phyloP scores from a whole-genome alignment of 345 rosid genomes.

The Citrus unshiu region DNA sequence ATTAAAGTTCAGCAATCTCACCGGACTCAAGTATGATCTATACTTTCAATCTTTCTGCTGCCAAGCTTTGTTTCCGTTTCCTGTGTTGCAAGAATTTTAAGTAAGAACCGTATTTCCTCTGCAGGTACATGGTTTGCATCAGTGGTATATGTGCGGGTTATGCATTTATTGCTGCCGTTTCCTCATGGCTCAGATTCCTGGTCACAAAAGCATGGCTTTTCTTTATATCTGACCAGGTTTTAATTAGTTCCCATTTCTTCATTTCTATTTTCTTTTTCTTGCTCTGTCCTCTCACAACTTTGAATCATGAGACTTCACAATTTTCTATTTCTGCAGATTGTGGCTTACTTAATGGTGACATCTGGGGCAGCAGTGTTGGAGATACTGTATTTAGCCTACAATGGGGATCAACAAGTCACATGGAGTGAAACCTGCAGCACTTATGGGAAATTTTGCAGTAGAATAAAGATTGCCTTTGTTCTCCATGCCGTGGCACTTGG shows the following conservation, averaged over 20 bases:
- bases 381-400: conserved; percentile 54
- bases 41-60: not conserved
- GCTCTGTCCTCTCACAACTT: not conserved
- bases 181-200: conserved; percentile 53
- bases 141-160: conserved; percentile 62
- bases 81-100: not conserved
- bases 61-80: not conserved
- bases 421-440: conserved; percentile 84
- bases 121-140: conserved; percentile 68
- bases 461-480: conserved; percentile 49
- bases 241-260: not conserved
- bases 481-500: conserved; percentile 57
- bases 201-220: conserved; percentile 71
- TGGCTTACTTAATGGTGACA: conserved; percentile 74
- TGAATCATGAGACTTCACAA: not conserved
- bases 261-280: not conserved
- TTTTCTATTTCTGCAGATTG: conserved; percentile 36
- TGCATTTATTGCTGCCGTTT: conserved; percentile 57
- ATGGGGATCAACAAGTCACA: conserved; percentile 60
- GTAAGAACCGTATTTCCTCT: not conserved
- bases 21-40: conserved; percentile 67
- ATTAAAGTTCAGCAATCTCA: conserved; percentile 46
- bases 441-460: conserved; percentile 58
- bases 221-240: conserved; percentile 90
- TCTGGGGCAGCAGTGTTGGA: conserved; percentile 72